phyloP scores from a whole-genome alignment of 495 filamentous ascomycete species.

The Annulohypoxylon stygium region DNA sequence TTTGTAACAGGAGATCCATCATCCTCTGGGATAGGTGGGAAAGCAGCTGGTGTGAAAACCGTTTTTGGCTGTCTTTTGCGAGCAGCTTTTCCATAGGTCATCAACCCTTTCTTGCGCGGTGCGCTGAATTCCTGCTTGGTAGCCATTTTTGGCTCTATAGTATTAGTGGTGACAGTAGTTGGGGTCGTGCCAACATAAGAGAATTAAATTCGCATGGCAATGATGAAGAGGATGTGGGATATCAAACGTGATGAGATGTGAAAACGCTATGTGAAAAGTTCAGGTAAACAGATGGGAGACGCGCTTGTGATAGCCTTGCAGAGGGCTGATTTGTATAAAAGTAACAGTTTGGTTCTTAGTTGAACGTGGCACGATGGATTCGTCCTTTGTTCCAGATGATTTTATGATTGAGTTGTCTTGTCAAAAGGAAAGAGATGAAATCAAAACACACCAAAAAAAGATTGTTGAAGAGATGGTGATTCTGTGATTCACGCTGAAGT shows the following conservation, averaged over 20 bases:
- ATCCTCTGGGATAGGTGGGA: slow-evolving; percentile 50
- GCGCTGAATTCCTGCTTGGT: slow-evolving; percentile 53
- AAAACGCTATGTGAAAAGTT: slow-evolving; percentile 2
- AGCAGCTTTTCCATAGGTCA: slow-evolving; percentile 58
- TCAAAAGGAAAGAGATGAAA: not conserved
- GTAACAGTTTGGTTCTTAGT: slow-evolving; percentile 13
- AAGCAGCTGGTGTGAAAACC: slow-evolving; percentile 43
- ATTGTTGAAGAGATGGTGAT: slow-evolving; percentile 14
- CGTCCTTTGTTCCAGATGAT: not conserved
- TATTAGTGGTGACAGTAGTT: slow-evolving; percentile 11
- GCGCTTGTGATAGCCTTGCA: slow-evolving; percentile 40
- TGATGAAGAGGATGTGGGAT: not conserved
- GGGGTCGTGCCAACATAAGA: slow-evolving; percentile 1
- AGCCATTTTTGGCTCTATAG: slow-evolving; percentile 46
- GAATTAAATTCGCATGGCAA: slow-evolving; percentile 28
- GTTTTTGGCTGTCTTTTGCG: slow-evolving; percentile 50
- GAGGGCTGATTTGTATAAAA: slow-evolving; percentile 11
- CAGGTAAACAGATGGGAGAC: slow-evolving; percentile 28
- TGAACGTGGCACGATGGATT: slow-evolving; percentile 24
- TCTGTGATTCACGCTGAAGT: slow-evolving; percentile 25
- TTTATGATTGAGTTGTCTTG: not conserved
- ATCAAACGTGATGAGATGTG: not conserved
- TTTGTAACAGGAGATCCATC: slow-evolving; percentile 38
- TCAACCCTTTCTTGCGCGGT: slow-evolving; percentile 53
- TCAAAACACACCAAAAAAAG: slow-evolving; percentile 24